A percentile compares a stretch with the other conserved stretches of the same genome.
These are phyloP conservation scores for Sphagnum contortum DNA, from an alignment of 225 moss, liverwort and hornwort species.

Conservation along the genomic window DNA sequence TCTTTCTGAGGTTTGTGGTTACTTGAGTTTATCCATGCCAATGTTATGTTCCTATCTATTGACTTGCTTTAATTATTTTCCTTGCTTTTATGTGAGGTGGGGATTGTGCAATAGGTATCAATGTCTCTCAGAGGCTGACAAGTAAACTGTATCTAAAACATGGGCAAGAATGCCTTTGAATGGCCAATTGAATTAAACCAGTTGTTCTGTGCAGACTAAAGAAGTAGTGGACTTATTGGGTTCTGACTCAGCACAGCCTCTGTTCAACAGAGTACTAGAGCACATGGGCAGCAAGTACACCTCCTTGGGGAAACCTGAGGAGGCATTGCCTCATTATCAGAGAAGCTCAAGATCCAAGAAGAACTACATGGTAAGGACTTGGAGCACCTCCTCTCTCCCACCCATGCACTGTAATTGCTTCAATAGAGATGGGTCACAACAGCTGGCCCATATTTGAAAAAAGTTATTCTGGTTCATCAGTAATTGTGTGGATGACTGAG, in stretches of 20 bases:
- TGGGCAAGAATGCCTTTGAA: no score
- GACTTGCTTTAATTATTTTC: no score
- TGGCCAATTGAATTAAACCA: not conserved
- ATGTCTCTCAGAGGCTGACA: no score
- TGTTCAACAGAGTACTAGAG: conserved; percentile 66
- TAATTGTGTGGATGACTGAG: no score
- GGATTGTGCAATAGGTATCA: no score
- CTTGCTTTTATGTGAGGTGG: no score
- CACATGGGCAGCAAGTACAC: conserved; percentile 84
- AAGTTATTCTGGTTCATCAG: no score
- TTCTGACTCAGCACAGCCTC: conserved; percentile 42
- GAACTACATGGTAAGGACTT: conserved; percentile 46
- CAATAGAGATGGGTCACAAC: no score
- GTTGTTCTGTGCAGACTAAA: conserved; percentile 37
- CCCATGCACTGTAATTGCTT: no score
- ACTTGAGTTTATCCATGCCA: not conserved
- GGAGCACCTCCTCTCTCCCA: not conserved
- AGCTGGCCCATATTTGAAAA: no score
- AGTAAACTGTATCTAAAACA: no score
- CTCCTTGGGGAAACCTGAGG: conserved; percentile 62
- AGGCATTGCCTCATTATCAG: conserved; percentile 51
- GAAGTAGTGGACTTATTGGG: conserved; percentile 44
- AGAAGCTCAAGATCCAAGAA: conserved; percentile 76
- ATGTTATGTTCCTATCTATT: no score
- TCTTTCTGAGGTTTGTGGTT: conserved; percentile 26